Base-by-base conservation (phyloP, 495 filamentous ascomycete genomes). In the Aspergillus conjunctus region DNA sequence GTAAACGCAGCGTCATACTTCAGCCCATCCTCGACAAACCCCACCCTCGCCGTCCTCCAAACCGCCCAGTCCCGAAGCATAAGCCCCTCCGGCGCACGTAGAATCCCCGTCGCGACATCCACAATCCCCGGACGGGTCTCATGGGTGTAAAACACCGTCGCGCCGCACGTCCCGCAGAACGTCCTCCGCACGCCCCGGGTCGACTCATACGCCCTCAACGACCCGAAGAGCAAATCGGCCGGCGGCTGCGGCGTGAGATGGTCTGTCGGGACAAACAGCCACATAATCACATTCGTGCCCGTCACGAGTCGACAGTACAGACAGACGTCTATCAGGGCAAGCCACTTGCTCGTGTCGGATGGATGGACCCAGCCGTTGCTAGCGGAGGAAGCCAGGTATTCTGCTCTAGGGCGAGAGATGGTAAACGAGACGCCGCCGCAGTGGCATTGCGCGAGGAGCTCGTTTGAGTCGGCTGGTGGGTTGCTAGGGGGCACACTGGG, bases 111-210 rank as follows among this genome's bases (percentile, higher is more conserved):
- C 7, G 79, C 80, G 1, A 86, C 66, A 61, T 85, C 81, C 0
- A 85, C 72, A 30, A 84, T 66, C 3, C 74, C 66, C 1, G 74
- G 71, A 51, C 81, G 66, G 7, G 68, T 69, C 18, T 77, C 74
- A 17, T 61, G 65, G 7, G 66, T 72, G 62, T 77, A 86, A 46
- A 85, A 84, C 7, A 82, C 73, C 11, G 67, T 72, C 1, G 83
- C 81, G 11, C 81, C 81, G 61, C 84, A 87, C 4, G 58, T 68
- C 9, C 72, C 65, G 66, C 84, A 87, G 61, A 83, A 84, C 21
- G 80, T 81, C 7, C 83, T 70, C 45, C 76, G 70, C 0, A 82
- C 77, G 20, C 70, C 77, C 20, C 72, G 58, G 1, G 75, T 79
- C 10, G 77, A 81, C 6, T n/a, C n/a, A n/a, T n/a, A n/a, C n/a